Base-by-base conservation (phyloP, 345 rosid species). In the Moringa oleifera region DNA sequence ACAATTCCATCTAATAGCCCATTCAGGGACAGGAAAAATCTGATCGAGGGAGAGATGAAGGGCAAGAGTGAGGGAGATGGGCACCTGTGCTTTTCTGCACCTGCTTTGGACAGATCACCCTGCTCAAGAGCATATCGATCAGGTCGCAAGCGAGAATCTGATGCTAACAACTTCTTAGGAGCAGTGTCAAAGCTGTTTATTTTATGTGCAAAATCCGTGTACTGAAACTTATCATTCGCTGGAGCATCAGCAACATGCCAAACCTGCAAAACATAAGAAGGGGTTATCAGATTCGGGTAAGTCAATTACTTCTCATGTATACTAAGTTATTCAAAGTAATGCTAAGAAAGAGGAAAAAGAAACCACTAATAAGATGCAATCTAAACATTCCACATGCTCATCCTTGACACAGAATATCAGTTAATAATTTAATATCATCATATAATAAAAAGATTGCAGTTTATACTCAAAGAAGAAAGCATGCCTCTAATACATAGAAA, bases 161-260 rank as follows among this genome's bases (percentile, higher is more conserved):
- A 86, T 61, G 86, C 76, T 70, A 89, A 79, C 60, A 89, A 81
- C 73, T 81, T 86, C 77, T 76, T 74, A 18, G 96, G 96, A 59
- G 93, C 90, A 54, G 89, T 84, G 66, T 80, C 80, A 65, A 82
- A 89, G 77, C 91, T 89, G 82, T 89, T 89, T 55, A 89, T 61
- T 83, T 81, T 89, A 80, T 83, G 93, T 19, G 96, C 83, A 79
- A 89, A 89, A 67, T 86, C 62, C 0, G 96, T 86, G 70, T 72
- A 84, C 70, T 86, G 85, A 64, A 75, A 84, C 50, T 84, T 89
- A 68, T 89, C 96, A 23, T 86, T 83, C 71, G 80, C 53, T 46
- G 96, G 96, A 65, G 74, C 71, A 61, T 84, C 94, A 28, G 96
- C 89, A 53, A 89, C 70, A 68, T 73, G 84, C 96, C 96, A 89